A percentile compares a stretch with the other conserved stretches of the same genome.
Conservation (phyloP, 129 eudicot genomes). For the Scalesia atractyloides region DNA sequence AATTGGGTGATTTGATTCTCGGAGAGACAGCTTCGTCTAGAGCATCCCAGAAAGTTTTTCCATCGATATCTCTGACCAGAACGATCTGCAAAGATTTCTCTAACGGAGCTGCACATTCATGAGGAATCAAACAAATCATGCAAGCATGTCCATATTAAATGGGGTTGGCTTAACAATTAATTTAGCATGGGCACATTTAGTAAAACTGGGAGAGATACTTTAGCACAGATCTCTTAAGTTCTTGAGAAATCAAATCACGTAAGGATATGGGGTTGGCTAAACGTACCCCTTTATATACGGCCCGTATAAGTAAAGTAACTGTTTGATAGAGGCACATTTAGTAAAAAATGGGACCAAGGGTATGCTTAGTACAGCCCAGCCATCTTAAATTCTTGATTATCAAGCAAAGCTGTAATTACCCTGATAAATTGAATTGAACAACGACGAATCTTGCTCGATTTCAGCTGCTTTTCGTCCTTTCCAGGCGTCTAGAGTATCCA, state of each 20-base stretch:
- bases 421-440: slow-evolving; percentile 54
- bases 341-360: too few species aligned
- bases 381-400: background rate
- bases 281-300: too few species aligned
- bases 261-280: slow-evolving; percentile 14
- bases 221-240: too few species aligned
- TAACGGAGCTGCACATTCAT: slow-evolving; percentile 57
- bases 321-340: too few species aligned
- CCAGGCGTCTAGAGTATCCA: slow-evolving; percentile 48
- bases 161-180: too few species aligned
- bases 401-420: slow-evolving; percentile 37
- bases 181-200: too few species aligned
- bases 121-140: background rate
- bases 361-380: too few species aligned
- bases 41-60: slow-evolving; percentile 95
- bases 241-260: background rate
- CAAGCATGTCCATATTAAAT: slow-evolving; percentile 14
- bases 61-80: slow-evolving; percentile 90
- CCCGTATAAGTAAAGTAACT: too few species aligned
- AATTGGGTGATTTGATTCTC: slow-evolving; percentile 64
- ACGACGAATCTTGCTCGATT: slow-evolving; percentile 54
- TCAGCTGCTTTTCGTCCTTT: slow-evolving; percentile 56
- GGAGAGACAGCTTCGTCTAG: slow-evolving; percentile 82
- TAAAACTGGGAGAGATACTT: too few species aligned
- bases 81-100: slow-evolving; percentile 83